Base-by-base conservation (phyloP, 495 filamentous ascomycete species). In the Penicillium alfredii region DNA sequence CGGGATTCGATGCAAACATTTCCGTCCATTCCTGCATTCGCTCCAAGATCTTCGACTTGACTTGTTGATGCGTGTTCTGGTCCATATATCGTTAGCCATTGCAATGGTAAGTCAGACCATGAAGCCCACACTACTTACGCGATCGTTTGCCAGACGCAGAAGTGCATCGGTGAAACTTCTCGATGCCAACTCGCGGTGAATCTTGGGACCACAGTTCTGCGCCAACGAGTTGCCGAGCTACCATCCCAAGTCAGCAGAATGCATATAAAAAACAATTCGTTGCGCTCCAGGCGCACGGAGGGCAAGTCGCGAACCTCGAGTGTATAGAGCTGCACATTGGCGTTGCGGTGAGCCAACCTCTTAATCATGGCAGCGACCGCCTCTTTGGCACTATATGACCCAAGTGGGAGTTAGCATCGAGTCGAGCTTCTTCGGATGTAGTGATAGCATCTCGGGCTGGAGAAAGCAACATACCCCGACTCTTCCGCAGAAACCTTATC, bases 251-350 rank as follows among this genome's bases (percentile, higher is more conserved):
- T 49, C 31, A 46, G 44, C 6, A 40, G 12, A 11, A 1, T 10
- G 3, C 3, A 9, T 1, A 19, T 7, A 14, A 28, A n/a, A 4
- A 6, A 4, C 4, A 21, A 8, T 25, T 13, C 8, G n/a, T 2
- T 8, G 9, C 27, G 11, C 14, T 23, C 8, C 10, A 21, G 6
- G 6, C 11, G 13, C 28, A 28, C 4, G 3, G 13, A 18, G 19
- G 17, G 15, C 6, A n/a, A 6, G 24, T 13, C 29, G 40, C 73
- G 30, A 49, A 92, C 88, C 75, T 98, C 92, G 39, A 98, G 73
- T 12, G 92, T 97, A 57, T 98, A 98, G 20, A 98, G 73, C 66
- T 98, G 92, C n/a, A 98, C 92, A 64, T 98, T 97, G 38, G 92
- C 92, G 65, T 98, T 98, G 42, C 92, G 79, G 65, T 98, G 90